A percentile compares a stretch with the other conserved stretches of the same genome.
These are phyloP conservation scores for Globisporangium mamillatum DNA, from an alignment of 352 stramenopile species.

Conservation along the genomic window DNA sequence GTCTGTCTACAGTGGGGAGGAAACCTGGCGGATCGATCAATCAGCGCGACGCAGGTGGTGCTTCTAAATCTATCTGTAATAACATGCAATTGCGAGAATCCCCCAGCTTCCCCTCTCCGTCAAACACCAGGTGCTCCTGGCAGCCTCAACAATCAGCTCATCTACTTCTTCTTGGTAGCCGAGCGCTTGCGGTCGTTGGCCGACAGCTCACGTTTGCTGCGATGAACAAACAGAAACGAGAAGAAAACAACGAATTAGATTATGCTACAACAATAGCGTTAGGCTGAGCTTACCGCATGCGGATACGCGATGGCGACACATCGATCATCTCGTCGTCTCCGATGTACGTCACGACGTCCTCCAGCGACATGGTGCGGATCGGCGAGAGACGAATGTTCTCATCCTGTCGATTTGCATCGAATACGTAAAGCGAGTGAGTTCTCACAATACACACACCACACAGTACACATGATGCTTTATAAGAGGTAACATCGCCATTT, in stretches of 20 bases:
- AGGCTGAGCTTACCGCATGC: conserved; percentile 63
- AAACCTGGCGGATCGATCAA: background rate
- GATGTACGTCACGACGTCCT: conserved; percentile 98
- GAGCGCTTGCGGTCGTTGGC: conserved; percentile 59
- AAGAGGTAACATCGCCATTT: background rate
- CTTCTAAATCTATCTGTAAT: conserved; percentile 13
- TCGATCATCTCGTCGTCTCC: conserved; percentile 98
- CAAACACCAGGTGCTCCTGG: background rate
- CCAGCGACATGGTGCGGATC: conserved; percentile 91
- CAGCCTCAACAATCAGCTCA: background rate
- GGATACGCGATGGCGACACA: conserved; percentile 93
- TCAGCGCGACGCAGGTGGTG: conserved; percentile 2
- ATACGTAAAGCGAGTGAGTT: background rate
- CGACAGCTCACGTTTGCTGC: conserved; percentile 65
- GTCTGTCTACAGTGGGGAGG: background rate
- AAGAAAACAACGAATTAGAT: background rate
- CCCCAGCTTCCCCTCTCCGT: background rate
- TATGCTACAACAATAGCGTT: background rate
- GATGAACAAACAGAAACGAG: background rate
- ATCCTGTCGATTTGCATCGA: conserved; percentile 45
- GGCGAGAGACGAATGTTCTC: conserved; percentile 94
- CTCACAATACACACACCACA: background rate
- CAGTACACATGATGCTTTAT: background rate
- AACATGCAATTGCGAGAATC: conserved; percentile 11
- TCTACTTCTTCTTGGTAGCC: conserved; percentile 57